Evolutionary conservation across 2,329 filamentous ascomycete genomes (phyloP).

Genomic region (Xylaria multiplex): DNA sequence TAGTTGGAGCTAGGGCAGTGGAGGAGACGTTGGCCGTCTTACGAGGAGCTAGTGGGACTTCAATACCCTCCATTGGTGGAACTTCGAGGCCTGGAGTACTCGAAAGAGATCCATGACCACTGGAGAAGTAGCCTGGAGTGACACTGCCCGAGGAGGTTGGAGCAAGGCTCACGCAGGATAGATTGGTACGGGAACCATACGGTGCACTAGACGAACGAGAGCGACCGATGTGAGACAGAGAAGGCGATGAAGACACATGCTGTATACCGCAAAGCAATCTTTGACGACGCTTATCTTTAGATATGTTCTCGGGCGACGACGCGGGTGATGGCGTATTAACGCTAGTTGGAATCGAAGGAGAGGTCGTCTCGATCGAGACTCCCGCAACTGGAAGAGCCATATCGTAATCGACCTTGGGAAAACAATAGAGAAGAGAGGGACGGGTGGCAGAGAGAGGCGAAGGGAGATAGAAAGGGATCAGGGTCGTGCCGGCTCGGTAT

Average conservation of each 20-base stretch:
- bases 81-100: slow-evolving; percentile 55
- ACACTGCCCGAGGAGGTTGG: slow-evolving; percentile 50
- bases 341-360: slow-evolving; percentile 35
- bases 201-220: slow-evolving; percentile 74
- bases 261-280: slow-evolving; percentile 79
- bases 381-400: slow-evolving; percentile 29
- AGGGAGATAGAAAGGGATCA: not conserved
- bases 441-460: not conserved
- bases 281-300: slow-evolving; percentile 74
- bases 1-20: slow-evolving; percentile 55
- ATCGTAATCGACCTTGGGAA: not conserved
- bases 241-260: slow-evolving; percentile 83
- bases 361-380: slow-evolving; percentile 30
- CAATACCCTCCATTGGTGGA: slow-evolving; percentile 55
- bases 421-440: not conserved
- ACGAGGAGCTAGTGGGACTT: slow-evolving; percentile 61
- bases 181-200: slow-evolving; percentile 64
- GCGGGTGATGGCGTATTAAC: slow-evolving; percentile 36
- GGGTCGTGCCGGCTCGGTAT: not conserved
- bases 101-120: slow-evolving; percentile 52
- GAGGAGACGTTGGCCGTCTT: slow-evolving; percentile 63
- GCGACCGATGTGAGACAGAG: slow-evolving; percentile 71
- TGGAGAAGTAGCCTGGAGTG: slow-evolving; percentile 48
- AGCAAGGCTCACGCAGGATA: slow-evolving; percentile 66
- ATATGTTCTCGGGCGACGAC: slow-evolving; percentile 48